Evolutionary conservation across 2,329 filamentous ascomycete genomes (phyloP).

Genomic region (Torrubiella hemipterigena): DNA sequence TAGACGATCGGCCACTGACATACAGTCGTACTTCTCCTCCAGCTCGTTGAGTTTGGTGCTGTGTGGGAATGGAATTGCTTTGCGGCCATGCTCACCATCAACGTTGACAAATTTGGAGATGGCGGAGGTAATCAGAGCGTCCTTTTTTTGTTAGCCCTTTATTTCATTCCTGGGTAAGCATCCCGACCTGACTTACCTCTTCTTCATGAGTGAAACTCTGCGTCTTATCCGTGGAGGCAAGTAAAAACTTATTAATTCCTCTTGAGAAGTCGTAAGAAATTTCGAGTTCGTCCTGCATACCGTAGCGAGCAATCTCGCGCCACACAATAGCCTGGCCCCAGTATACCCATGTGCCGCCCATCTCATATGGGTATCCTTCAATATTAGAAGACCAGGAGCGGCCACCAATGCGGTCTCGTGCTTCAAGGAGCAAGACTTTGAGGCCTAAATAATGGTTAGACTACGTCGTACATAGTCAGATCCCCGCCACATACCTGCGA

Average conservation of each 20-base stretch:
- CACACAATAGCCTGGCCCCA: conserved; percentile 30
- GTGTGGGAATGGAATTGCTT: conserved; percentile 27
- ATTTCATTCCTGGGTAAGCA: not conserved
- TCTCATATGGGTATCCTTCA: conserved; percentile 29
- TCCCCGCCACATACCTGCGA: conserved; percentile 12
- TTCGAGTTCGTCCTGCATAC: conserved; percentile 26
- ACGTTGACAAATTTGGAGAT: conserved; percentile 32
- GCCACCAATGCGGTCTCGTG: conserved; percentile 34
- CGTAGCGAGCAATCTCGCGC: conserved; percentile 32
- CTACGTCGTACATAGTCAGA: not conserved
- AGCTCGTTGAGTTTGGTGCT: conserved; percentile 18
- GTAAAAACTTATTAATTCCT: conserved; percentile 28
- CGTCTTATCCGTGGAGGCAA: conserved; percentile 17
- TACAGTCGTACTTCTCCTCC: conserved; percentile 21
- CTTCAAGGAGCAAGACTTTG: conserved; percentile 31
- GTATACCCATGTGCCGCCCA: conserved; percentile 38
- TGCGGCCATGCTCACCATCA: conserved; percentile 25
- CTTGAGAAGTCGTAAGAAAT: conserved; percentile 25
- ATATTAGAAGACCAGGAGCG: conserved; percentile 33
- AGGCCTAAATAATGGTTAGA: conserved; percentile 12
- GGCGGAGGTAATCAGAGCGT: conserved; percentile 17
- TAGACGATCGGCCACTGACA: conserved; percentile 30
- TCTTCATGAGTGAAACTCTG: conserved; percentile 27
- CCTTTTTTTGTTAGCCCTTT: no score
- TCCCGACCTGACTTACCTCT: conserved; percentile 15